Conservation (phyloP, 1,284 basidiomycete species). For the Cutaneotrichosporon sp. region DNA sequence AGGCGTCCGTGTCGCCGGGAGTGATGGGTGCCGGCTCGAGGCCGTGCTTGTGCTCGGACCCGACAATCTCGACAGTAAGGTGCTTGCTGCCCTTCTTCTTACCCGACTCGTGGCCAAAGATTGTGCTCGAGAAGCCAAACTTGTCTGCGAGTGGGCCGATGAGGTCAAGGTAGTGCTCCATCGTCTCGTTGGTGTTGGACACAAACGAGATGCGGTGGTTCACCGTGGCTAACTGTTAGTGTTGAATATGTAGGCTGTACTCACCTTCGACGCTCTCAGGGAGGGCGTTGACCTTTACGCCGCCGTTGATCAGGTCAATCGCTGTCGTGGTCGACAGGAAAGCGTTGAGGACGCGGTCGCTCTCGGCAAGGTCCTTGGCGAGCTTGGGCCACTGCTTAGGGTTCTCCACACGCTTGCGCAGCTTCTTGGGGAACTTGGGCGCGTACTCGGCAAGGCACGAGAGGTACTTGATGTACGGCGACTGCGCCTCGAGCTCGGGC, state of each 20-base stretch:
- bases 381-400: slow-evolving; percentile 47
- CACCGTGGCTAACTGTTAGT: slow-evolving; percentile 6
- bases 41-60: slow-evolving; percentile 14
- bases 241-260: background rate
- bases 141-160: slow-evolving; percentile 45
- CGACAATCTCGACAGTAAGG: slow-evolving; percentile 10
- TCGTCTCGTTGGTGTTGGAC: slow-evolving; percentile 47
- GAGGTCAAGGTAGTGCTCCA: slow-evolving; percentile 42
- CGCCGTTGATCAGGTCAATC: slow-evolving; percentile 44
- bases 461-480: slow-evolving; percentile 50
- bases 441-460: slow-evolving; percentile 51
- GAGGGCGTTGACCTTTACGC: slow-evolving; percentile 49
- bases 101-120: slow-evolving; percentile 24
- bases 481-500: slow-evolving; percentile 37
- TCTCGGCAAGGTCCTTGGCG: slow-evolving; percentile 39
- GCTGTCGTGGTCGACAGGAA: slow-evolving; percentile 46
- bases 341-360: slow-evolving; percentile 33
- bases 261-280: slow-evolving; percentile 45
- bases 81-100: slow-evolving; percentile 6
- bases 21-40: slow-evolving; percentile 52
- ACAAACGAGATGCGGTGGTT: slow-evolving; percentile 32
- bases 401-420: slow-evolving; percentile 38
- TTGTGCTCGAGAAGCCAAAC: slow-evolving; percentile 43
- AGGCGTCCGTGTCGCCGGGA: slow-evolving; percentile 40
- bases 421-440: slow-evolving; percentile 38